phyloP scores from a whole-genome alignment of 2,329 filamentous ascomycete genomes.

The Arthrobotrys iridis region DNA sequence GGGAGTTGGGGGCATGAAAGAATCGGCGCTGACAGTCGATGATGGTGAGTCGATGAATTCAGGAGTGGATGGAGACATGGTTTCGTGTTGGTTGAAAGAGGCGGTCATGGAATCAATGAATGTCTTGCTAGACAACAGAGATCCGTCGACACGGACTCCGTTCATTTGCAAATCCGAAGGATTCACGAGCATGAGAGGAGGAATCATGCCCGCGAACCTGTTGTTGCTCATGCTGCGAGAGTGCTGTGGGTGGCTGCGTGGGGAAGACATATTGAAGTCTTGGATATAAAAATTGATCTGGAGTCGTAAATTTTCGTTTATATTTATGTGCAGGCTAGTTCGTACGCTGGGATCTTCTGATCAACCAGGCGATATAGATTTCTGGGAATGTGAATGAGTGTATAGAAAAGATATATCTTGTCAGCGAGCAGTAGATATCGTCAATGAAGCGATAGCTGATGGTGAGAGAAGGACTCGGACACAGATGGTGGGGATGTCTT shows the following conservation, averaged over 20 bases:
- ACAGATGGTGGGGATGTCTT: constrained; percentile 52
- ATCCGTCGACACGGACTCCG: constrained; percentile 45
- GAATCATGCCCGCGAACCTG: constrained; percentile 50
- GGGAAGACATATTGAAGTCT: constrained; percentile 37
- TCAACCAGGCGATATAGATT: constrained; percentile 48
- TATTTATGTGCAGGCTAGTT: constrained; percentile 8
- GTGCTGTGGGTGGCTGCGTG: constrained; percentile 51
- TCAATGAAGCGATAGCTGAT: constrained; percentile 53
- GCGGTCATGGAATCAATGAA: constrained; percentile 53
- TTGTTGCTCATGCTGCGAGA: constrained; percentile 48
- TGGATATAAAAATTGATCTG: constrained; percentile 1
- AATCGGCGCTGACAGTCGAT: constrained; percentile 47
- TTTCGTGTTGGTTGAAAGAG: constrained; percentile 46
- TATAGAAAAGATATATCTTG: constrained; percentile 54
- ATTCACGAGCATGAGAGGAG: constrained; percentile 49
- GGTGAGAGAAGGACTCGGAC: constrained; percentile 50
- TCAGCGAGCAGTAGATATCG: constrained; percentile 45
- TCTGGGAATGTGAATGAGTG: constrained; percentile 44
- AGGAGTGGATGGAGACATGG: constrained; percentile 52
- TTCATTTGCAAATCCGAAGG: constrained; percentile 52
- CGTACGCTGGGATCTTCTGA: constrained; percentile 43
- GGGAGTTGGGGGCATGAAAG: constrained; percentile 50
- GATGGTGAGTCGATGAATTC: constrained; percentile 50
- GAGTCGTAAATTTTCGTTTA: constrained; percentile 1
- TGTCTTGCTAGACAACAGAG: constrained; percentile 50